Evolutionary conservation across 2,329 filamentous ascomycete species (phyloP), one percentile per base, ranked within the genome.

Genomic region (Aureobasidium namibiae): DNA sequence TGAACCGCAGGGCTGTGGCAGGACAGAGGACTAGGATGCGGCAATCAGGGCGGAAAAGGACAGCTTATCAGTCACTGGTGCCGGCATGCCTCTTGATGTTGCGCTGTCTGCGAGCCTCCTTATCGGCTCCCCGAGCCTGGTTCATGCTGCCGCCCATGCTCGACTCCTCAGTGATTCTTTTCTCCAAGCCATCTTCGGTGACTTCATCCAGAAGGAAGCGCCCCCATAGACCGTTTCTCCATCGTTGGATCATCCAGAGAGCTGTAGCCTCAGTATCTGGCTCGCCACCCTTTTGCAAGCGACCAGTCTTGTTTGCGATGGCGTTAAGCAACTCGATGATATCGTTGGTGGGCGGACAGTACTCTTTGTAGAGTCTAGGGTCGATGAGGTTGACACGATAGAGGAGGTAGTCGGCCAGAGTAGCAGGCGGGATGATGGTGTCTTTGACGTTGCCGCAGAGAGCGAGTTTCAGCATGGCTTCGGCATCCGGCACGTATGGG

Each of bases 381-480:
- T 87, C 79, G 60, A 80, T 76, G 38, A 80, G 74, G 70, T 99
- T 99, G 60, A 97, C 78, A 59, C 86, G 85, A 74, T 84, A 97
- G 8, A 99, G 83, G 21, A 97, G 79, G 72, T 96, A 99, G 70
- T 99, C 94, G 34, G 89, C 92, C 11, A 97, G 75, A 24, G 88
- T 88, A 61, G 88, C 82, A 16, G 86, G 81, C 1, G 87, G 81
- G 56, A 99, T 86, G 38, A 97, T 81, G 0, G 88, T 89, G 70
- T 96, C 90, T 72, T 95, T 95, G 58, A 99, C 90, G 71, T 88
- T 89, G 21, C 92, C 90, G 54, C 90, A 91, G 0, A 97, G 82
- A 1, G 92, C 88, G n/a, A 99, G 82, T 74, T 96, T 97, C 63
- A 99, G 78, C 94, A 99, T 99, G 46, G 86, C 84, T 70, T 94